Evolutionary conservation across 768 basidiomycete species (phyloP).

Genomic region (Pulveroboletus sp.): DNA sequence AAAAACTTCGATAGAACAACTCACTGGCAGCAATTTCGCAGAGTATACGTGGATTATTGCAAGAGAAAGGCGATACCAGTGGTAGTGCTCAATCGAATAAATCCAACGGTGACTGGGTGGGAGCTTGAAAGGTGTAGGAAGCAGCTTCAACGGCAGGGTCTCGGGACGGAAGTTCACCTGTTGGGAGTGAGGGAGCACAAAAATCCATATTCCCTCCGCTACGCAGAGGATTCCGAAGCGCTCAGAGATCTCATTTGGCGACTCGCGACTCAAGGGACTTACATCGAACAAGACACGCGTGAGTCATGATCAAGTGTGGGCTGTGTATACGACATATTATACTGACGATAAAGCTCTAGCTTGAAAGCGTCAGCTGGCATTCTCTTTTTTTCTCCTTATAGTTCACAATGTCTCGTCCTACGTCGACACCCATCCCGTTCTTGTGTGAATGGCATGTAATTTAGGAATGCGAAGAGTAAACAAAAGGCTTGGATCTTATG

Average conservation of each 20-base stretch:
- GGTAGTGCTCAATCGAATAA: conserved; percentile 19
- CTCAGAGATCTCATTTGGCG: conserved; percentile 13
- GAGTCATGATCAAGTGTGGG: too few relatives aligned
- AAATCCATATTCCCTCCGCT: conserved; percentile 2
- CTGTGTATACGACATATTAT: too few relatives aligned
- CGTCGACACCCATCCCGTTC: too few relatives aligned
- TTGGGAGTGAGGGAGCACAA: conserved; percentile 12
- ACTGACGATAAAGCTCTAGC: too few relatives aligned
- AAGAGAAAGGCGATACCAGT: conserved; percentile 16
- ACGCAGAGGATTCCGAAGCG: conserved; percentile 13
- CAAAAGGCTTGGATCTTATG: too few relatives aligned
- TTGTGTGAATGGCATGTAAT: too few relatives aligned
- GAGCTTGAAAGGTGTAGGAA: conserved; percentile 9
- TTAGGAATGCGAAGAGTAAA: too few relatives aligned
- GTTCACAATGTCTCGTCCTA: too few relatives aligned
- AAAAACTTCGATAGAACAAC: conserved; percentile 9
- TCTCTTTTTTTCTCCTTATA: too few relatives aligned
- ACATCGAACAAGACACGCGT: too few relatives aligned
- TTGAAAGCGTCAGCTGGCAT: too few relatives aligned
- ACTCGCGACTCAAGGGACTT: too few relatives aligned
- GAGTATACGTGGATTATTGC: conserved; percentile 25
- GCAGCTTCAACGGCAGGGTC: conserved; percentile 9
- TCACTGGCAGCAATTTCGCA: conserved; percentile 22
- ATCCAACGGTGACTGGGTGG: conserved; percentile 2
- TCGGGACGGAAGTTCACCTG: conserved; percentile 7